Base-by-base conservation (phyloP, 2,329 filamentous ascomycete genomes). In the Penicillium sp. region DNA sequence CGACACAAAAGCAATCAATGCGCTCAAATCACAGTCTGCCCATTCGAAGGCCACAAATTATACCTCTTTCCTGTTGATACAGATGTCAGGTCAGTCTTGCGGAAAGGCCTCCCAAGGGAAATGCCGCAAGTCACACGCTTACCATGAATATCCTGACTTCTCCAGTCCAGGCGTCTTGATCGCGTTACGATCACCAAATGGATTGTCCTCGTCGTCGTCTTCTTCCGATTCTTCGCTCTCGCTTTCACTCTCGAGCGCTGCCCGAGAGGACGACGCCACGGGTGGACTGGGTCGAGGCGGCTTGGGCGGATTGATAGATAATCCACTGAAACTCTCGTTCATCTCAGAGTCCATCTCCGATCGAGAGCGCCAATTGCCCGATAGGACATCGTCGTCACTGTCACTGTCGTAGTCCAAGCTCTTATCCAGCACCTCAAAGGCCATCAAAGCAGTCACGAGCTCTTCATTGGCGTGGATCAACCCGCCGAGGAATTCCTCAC, bases 401-500 rank as follows among this genome's bases (percentile, higher is more conserved):
- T 84, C 80, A 50, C 80, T 83, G 58, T 85, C 82, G 53, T 84
- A 80, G 42, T 77, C 75, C 36, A 76, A 62, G 42, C 72, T 75
- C 57, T 75, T 76, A 65, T 98, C 91, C 54, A 97, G 81, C 59
- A 96, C 88, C 69, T 97, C 91, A 63, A 90, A 98, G 0, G 90
- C 87, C 81, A 95, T 95, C 48, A 98, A 77, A 1, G 90, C 89
- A 52, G 85, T 85, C 36, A 97, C 88, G n/a, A 98, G 83, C 68
- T 95, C 88, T 61, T 98, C 93, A 61, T 98, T 97, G 55, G 91
- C 90, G 61, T 93, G 88, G 13, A 98, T 83, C 4, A 98, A 77
- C 51, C 88, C 85, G 37, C 91, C 93, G 7, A 98, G 83, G 77
- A 87, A 96, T 62, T 97, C 84, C 63, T 97, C 91, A 7, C 83